Evolutionary conservation across 768 basidiomycete species (phyloP).

Genomic region (Boletus vermiculosoides): DNA sequence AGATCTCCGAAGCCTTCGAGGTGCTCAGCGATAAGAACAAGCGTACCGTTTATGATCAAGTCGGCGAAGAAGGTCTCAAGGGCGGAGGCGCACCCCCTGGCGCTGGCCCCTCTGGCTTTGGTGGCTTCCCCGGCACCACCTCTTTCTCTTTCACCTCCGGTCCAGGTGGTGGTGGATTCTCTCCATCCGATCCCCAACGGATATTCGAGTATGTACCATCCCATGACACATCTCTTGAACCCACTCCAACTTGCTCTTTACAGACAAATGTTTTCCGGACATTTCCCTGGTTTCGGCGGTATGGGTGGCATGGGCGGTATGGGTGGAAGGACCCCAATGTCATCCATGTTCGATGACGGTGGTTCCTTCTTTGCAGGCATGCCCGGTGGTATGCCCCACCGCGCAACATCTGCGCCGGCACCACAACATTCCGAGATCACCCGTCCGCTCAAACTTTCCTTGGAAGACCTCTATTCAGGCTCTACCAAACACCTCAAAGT

Average conservation of each 20-base stretch:
- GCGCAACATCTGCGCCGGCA: constrained; percentile 30
- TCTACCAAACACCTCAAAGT: constrained; percentile 87
- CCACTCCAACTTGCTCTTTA: constrained; percentile 2
- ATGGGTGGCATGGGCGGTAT: constrained; percentile 41
- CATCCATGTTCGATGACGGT: constrained; percentile 38
- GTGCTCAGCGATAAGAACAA: constrained; percentile 88
- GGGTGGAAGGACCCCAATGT: constrained; percentile 36
- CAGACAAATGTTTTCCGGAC: constrained; percentile 58
- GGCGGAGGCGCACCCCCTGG: constrained; percentile 57
- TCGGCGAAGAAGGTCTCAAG: constrained; percentile 95
- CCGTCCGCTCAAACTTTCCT: constrained; percentile 78
- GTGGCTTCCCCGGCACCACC: constrained; percentile 46
- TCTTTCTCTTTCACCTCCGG: constrained; percentile 59
- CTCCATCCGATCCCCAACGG: constrained; percentile 78
- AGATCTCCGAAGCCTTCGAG: constrained; percentile 96
- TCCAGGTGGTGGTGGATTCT: constrained; percentile 54
- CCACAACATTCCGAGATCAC: constrained; percentile 58
- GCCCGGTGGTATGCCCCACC: constrained; percentile 41
- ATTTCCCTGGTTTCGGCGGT: constrained; percentile 36
- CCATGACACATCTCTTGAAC: neutral
- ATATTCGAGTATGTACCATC: constrained; percentile 83
- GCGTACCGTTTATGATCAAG: constrained; percentile 84
- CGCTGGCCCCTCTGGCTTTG: constrained; percentile 43
- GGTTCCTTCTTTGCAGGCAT: constrained; percentile 41
- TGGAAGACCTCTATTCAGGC: constrained; percentile 86